phyloP scores from a whole-genome alignment of 2,329 filamentous ascomycete species.

The Arthroderma sp. region DNA sequence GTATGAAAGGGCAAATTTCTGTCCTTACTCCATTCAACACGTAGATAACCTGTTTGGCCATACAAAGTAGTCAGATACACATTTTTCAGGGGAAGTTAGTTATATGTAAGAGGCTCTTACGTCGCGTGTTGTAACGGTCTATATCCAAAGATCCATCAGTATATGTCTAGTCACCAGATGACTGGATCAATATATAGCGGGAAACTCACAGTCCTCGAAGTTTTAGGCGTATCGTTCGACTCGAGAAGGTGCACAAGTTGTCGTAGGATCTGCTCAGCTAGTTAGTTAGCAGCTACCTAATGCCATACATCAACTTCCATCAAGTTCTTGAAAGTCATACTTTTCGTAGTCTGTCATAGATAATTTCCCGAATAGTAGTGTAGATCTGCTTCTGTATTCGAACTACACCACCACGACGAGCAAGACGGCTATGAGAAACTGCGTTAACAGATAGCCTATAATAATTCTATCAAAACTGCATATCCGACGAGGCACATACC shows the following conservation, averaged over 20 bases:
- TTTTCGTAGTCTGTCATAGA: constrained; percentile 12
- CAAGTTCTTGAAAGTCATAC: constrained; percentile 11
- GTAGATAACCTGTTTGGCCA: constrained; percentile 6
- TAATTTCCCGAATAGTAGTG: constrained; percentile 13
- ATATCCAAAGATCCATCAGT: neutral
- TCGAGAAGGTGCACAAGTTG: constrained; percentile 16
- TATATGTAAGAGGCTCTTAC: constrained; percentile 7
- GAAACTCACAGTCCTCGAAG: constrained; percentile 10
- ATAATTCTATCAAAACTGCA: too few relatives aligned
- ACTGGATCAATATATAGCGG: neutral
- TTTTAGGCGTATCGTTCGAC: constrained; percentile 2
- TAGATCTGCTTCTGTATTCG: constrained; percentile 21
- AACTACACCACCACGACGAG: constrained; percentile 22
- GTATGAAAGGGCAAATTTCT: neutral
- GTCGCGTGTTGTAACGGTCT: constrained; percentile 12
- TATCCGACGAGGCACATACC: constrained; percentile 11
- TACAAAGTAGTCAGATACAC: neutral
- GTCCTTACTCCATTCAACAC: constrained; percentile 9
- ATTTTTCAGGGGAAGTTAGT: neutral
- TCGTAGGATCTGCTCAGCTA: constrained; percentile 13
- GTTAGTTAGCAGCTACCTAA: too few relatives aligned
- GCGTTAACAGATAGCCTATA: constrained; percentile 1
- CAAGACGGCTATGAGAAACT: constrained; percentile 20
- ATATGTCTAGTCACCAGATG: neutral
- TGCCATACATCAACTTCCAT: too few relatives aligned